These are phyloP conservation scores for Tylopilus felleus DNA, from an alignment of 768 basidiomycete genomes.

Conservation along the genomic window DNA sequence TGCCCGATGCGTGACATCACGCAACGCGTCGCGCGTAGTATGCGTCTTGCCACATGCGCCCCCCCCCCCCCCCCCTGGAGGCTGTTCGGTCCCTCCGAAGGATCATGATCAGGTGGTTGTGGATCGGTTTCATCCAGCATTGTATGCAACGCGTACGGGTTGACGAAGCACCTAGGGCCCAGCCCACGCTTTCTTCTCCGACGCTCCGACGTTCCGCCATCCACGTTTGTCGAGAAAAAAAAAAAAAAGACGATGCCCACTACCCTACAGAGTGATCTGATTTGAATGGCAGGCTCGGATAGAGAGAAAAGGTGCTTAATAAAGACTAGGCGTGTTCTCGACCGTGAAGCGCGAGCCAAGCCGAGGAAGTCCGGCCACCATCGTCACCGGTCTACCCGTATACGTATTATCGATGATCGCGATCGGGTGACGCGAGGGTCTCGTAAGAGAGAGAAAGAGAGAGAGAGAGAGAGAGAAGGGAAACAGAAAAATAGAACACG, in stretches of 20 bases:
- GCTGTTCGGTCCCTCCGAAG: too few species aligned
- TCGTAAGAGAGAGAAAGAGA: conserved; percentile 1
- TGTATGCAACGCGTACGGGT: too few species aligned
- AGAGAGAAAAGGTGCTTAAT: background rate
- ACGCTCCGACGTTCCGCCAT: conserved; percentile 4
- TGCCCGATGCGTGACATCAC: too few species aligned
- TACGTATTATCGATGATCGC: conserved; percentile 6
- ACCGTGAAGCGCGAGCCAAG: background rate
- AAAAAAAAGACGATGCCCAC: background rate
- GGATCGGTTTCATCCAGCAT: too few species aligned
- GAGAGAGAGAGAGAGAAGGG: too few species aligned
- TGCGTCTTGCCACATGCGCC: too few species aligned
- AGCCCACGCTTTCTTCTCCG: too few species aligned
- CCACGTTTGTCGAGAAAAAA: conserved; percentile 8
- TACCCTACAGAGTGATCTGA: background rate
- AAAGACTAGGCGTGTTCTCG: background rate
- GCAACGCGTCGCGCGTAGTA: too few species aligned
- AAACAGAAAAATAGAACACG: background rate
- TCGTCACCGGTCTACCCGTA: background rate
- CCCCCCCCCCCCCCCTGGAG: background rate
- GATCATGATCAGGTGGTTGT: background rate
- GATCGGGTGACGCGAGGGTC: conserved; percentile 5
- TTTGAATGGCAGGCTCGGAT: conserved; percentile 1
- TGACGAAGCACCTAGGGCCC: too few species aligned
- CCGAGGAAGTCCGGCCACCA: conserved; percentile 8